Base-by-base conservation (phyloP, 2,329 filamentous ascomycete species). In the Cercospora sojina region DNA sequence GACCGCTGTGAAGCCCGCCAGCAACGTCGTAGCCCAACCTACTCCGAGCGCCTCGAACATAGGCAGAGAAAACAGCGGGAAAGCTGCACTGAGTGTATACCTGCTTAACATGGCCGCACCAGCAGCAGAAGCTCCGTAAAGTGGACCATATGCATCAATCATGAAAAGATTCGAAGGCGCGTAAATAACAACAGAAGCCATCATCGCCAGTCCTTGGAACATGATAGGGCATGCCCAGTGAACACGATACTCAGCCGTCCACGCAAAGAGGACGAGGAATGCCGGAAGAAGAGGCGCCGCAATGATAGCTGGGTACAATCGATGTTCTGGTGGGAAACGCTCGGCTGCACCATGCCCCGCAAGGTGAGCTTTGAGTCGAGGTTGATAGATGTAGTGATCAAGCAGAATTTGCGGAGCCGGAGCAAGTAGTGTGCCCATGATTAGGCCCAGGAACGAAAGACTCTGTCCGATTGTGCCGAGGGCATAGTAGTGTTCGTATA, bases 41-140 rank as follows among this genome's bases (percentile, higher is more conserved):
- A 80, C 77, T 0, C 80, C 80, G 2, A 82, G 67, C 1, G 69
- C 73, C 27, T 76, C 67, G 70, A 79, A 82, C 75, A 82, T 79
- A 7, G 63, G 66, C 13, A 71, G 32, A 5, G 69, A 69, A 61
- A 83, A 82, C 6, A 82, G 67, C 12, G 79, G 79, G 62, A 81
- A 80, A 2, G 75, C 77, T 10, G 75, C 72, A 72, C 27, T 79
- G 63, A 55, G 70, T 64, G 66, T 77, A 74, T 80, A 80, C 1
- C 74, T 67, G 43, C 68, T 69, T 13, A 76, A 56, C 74, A 75
- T 75, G 4, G 73, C 72, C 1, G 74, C 74, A 1, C 74, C 74
- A 12, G 73, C 72, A 8, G 79, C 78, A 1, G 76, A 78, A 0
- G 79, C 73, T 1, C 79, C 79, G 55, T 80, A 80, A 1, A 77